A percentile compares a stretch with the other conserved stretches of the same genome.
Conservation (phyloP, 2,329 filamentous ascomycete genomes). For the Verticillium nonalfalfae region DNA sequence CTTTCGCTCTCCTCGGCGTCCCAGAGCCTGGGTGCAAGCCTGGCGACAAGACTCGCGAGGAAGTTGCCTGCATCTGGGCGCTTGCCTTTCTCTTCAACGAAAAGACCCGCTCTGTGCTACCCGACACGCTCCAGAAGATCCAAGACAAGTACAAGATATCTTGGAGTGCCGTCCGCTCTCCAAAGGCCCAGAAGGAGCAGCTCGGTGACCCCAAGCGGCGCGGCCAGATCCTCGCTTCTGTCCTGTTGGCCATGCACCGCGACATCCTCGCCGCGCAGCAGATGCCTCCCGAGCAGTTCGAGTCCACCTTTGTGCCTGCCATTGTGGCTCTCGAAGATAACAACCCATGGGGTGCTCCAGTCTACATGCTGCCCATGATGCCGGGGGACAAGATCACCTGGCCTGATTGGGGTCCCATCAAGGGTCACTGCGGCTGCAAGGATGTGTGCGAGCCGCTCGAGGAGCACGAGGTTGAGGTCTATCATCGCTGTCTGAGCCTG, state of each 20-base stretch:
- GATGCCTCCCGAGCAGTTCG: neutral
- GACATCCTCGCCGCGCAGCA: neutral
- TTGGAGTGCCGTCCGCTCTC: neutral
- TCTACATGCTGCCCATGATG: neutral
- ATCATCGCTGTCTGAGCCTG: neutral
- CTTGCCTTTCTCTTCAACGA: neutral
- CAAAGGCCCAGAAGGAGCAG: neutral
- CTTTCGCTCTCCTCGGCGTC: neutral
- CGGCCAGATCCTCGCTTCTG: neutral
- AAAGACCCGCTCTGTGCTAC: neutral
- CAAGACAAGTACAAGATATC: neutral
- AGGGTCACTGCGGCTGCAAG: neutral
- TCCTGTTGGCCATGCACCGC: neutral
- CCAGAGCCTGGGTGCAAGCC: neutral
- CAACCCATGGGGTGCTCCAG: neutral
- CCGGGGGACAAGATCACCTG: neutral
- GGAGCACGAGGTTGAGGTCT: constrained; percentile 1
- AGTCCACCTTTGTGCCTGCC: neutral
- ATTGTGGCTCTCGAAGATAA: neutral
- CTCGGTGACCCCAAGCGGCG: neutral
- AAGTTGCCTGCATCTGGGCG: neutral
- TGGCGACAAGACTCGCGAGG: neutral
- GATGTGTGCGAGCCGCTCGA: neutral
- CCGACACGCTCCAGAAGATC: neutral
- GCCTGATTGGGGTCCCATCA: neutral